phyloP scores from a whole-genome alignment of 2,329 filamentous ascomycete species.

The Claviceps cyperi region DNA sequence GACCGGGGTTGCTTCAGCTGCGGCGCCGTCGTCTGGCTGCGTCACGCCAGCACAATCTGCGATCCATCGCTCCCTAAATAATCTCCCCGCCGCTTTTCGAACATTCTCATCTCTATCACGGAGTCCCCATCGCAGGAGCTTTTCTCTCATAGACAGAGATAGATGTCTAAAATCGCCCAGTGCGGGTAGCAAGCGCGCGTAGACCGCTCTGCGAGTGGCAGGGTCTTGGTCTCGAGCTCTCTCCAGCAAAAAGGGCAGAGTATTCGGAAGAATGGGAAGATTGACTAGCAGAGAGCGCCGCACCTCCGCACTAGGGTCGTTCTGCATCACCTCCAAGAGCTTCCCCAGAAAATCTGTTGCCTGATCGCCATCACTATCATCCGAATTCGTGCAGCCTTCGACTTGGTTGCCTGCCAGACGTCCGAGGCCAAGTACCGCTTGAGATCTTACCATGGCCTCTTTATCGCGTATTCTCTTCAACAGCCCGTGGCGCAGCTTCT shows the following conservation, averaged over 20 bases:
- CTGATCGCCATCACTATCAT: constrained; percentile 50
- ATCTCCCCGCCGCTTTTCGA: constrained; percentile 72
- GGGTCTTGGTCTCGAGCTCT: constrained; percentile 80
- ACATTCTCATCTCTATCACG: constrained; percentile 90
- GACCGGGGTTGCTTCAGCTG: constrained; percentile 43
- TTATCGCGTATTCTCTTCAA: constrained; percentile 85
- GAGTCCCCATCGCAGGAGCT: constrained; percentile 85
- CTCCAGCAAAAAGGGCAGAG: constrained; percentile 77
- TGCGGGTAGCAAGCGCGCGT: constrained; percentile 72
- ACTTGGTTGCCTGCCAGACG: constrained; percentile 67
- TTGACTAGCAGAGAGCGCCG: constrained; percentile 78
- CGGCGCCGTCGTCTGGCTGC: constrained; percentile 43
- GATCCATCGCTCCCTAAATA: constrained; percentile 95
- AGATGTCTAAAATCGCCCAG: constrained; percentile 90
- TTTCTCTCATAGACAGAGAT: constrained; percentile 87
- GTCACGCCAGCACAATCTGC: constrained; percentile 72
- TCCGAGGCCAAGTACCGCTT: constrained; percentile 83
- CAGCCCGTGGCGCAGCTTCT: constrained; percentile 63
- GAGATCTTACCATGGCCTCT: constrained; percentile 79
- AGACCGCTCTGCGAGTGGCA: constrained; percentile 70
- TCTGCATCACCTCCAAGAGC: constrained; percentile 76
- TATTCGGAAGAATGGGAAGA: constrained; percentile 69
- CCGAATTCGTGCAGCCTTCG: constrained; percentile 54
- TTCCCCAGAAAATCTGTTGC: constrained; percentile 63
- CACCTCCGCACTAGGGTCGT: constrained; percentile 89